phyloP scores from a whole-genome alignment of 768 basidiomycete genomes.

The Lentinula aciculospora region DNA sequence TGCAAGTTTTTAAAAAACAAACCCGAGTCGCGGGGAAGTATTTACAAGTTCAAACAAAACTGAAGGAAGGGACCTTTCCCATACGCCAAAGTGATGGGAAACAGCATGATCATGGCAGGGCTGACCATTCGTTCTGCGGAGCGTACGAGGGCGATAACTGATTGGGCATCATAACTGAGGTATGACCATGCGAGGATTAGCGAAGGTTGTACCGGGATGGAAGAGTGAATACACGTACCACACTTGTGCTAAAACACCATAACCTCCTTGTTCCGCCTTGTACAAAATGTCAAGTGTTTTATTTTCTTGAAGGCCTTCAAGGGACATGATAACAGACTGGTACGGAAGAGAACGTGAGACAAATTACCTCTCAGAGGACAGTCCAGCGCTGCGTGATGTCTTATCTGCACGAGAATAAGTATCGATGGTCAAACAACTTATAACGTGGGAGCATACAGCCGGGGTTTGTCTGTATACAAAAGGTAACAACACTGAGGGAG shows the following conservation, averaged over 20 bases:
- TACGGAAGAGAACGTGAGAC: background rate
- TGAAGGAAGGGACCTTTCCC: constrained; percentile 39
- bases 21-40: background rate
- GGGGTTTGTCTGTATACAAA: too few relatives aligned
- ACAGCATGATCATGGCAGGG: constrained; percentile 40
- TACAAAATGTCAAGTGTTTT: constrained; percentile 34
- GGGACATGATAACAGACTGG: background rate
- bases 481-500: too few relatives aligned
- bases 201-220: background rate
- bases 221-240: constrained; percentile 22
- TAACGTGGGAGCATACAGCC: too few relatives aligned
- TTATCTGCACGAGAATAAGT: background rate
- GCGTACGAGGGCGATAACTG: constrained; percentile 38
- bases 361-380: background rate
- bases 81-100: constrained; percentile 39
- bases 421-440: too few relatives aligned
- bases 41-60: constrained; percentile 37
- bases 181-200: background rate
- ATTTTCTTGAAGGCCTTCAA: constrained; percentile 21
- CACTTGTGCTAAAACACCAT: constrained; percentile 37
- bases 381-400: background rate
- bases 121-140: constrained; percentile 40
- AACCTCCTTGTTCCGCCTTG: constrained; percentile 34
- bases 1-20: background rate
- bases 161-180: constrained; percentile 38